Base-by-base conservation (phyloP, 2,329 filamentous ascomycete species). In the Diaporthe citri region DNA sequence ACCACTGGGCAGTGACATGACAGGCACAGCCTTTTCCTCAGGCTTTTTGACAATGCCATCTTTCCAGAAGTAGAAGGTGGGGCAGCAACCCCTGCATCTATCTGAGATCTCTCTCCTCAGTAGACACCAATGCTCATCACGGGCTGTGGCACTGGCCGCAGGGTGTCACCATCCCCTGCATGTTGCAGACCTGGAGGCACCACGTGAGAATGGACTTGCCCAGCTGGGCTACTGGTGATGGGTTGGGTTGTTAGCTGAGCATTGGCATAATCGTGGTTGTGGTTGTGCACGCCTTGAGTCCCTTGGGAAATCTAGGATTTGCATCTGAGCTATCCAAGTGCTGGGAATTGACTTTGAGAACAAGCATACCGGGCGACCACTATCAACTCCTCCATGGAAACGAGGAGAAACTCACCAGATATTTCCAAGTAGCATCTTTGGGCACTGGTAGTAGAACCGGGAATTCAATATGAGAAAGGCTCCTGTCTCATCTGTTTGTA, bases 1-100 rank as follows among this genome's bases (percentile, higher is more conserved):
- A 62, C 60, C 41, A 46, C 25, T 64, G 59, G 25, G n/a, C 59
- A 34, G 39, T 13, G 60, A 48, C 39, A 22, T 22, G 59, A 64
- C 39, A 46, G n/a, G 41, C 62, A 51, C 62, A 39, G 31, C n/a
- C 31, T 39, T 51, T 39, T 41, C 46, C 34, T 55, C 46, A 22
- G 64, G 34, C 48, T 31, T 41, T 67, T 39, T 17, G 17, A 69
- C 31, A 69, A 55, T 69, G 34, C 64, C 64, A 69, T 69, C 64
- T 69, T 69, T 55, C 64, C 64, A 55, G 48, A 69, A 41, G 34
- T 55, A 46, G 64, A 52, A 69, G 64, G 64, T 55, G 64, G 64
- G 64, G 64, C 48, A 55, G 1, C 10, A 5, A 55, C 64, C 64
- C 64, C 64, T 69, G 64, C 64, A 52, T 69, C 25, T 36, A 69